phyloP scores from a whole-genome alignment of 495 filamentous ascomycete species.

The Zalerion maritima region DNA sequence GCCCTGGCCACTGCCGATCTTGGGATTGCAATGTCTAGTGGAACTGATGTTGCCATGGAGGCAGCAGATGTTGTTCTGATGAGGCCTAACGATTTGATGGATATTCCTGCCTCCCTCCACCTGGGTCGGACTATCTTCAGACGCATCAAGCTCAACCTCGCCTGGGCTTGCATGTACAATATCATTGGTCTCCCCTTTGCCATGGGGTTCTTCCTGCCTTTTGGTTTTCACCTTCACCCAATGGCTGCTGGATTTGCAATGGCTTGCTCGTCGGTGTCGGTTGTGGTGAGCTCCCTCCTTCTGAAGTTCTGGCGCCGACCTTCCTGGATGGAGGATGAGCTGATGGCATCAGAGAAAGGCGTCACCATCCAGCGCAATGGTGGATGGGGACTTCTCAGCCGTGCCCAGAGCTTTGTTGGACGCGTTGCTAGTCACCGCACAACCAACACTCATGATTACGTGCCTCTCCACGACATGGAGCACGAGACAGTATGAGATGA shows the following conservation, averaged over 20 bases:
- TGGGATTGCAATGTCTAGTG: slow-evolving; percentile 81
- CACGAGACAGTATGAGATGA: too few relatives aligned
- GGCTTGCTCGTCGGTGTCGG: slow-evolving; percentile 79
- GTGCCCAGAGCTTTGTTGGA: too few relatives aligned
- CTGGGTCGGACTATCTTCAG: slow-evolving; percentile 76
- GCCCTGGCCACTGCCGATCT: slow-evolving; percentile 85
- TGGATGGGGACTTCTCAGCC: too few relatives aligned
- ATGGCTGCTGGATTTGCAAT: slow-evolving; percentile 94
- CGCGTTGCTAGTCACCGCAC: too few relatives aligned
- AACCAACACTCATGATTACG: too few relatives aligned
- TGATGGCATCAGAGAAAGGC: too few relatives aligned
- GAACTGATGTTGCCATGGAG: slow-evolving; percentile 97
- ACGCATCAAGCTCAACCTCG: slow-evolving; percentile 85
- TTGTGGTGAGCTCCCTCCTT: slow-evolving; percentile 69
- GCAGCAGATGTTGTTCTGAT: slow-evolving; percentile 94
- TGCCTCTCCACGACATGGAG: too few relatives aligned
- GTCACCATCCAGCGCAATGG: too few relatives aligned
- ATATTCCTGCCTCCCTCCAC: slow-evolving; percentile 71
- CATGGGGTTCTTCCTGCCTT: slow-evolving; percentile 86
- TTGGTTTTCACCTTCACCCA: slow-evolving; percentile 76
- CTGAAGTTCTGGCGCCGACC: slow-evolving; percentile 83
- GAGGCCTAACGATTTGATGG: slow-evolving; percentile 79
- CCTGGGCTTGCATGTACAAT: slow-evolving; percentile 91
- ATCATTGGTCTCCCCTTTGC: slow-evolving; percentile 84
- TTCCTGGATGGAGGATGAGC: slow-evolving; percentile 70